These are phyloP conservation scores for Trametes cubensis DNA, from an alignment of 768 basidiomycete species.

Conservation along the genomic window DNA sequence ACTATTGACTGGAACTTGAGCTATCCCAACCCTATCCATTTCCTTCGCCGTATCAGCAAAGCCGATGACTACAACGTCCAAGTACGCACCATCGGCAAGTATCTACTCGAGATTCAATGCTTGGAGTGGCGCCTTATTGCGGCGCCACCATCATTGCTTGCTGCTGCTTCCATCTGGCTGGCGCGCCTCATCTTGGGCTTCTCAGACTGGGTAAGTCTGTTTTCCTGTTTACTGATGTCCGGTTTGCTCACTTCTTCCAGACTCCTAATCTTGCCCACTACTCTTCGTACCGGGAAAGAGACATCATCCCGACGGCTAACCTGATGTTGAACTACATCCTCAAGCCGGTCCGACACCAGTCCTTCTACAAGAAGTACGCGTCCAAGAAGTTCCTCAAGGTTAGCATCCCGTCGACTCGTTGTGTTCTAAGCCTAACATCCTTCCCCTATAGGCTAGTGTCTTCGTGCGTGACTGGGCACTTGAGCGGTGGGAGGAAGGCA, in stretches of 20 bases:
- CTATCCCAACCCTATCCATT: slow-evolving; percentile 88
- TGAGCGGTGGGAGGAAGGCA: slow-evolving; percentile 67
- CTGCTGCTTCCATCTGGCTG: slow-evolving; percentile 87
- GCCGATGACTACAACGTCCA: slow-evolving; percentile 90
- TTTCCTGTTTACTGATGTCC: neutral
- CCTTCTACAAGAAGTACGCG: slow-evolving; percentile 88
- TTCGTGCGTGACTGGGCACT: slow-evolving; percentile 87
- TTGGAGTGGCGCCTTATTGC: slow-evolving; percentile 80
- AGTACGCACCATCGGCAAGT: slow-evolving; percentile 87
- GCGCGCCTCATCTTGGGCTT: slow-evolving; percentile 78
- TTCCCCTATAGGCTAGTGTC: slow-evolving; percentile 63
- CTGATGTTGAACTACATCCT: slow-evolving; percentile 88
- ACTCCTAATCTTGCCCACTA: slow-evolving; percentile 86
- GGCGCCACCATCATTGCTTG: slow-evolving; percentile 74
- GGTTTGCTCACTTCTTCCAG: slow-evolving; percentile 43
- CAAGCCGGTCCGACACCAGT: slow-evolving; percentile 69
- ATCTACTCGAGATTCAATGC: slow-evolving; percentile 82
- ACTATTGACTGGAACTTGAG: slow-evolving; percentile 85
- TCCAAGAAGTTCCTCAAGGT: slow-evolving; percentile 85
- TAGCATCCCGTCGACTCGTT: slow-evolving; percentile 19
- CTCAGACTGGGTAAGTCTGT: slow-evolving; percentile 77
- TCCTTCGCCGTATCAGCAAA: slow-evolving; percentile 87
- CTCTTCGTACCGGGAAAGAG: slow-evolving; percentile 79
- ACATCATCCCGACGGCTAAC: slow-evolving; percentile 79
- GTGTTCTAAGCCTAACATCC: neutral